Evolutionary conservation across 345 rosid genomes (phyloP).

Genomic region (Hibiscus syriacus): DNA sequence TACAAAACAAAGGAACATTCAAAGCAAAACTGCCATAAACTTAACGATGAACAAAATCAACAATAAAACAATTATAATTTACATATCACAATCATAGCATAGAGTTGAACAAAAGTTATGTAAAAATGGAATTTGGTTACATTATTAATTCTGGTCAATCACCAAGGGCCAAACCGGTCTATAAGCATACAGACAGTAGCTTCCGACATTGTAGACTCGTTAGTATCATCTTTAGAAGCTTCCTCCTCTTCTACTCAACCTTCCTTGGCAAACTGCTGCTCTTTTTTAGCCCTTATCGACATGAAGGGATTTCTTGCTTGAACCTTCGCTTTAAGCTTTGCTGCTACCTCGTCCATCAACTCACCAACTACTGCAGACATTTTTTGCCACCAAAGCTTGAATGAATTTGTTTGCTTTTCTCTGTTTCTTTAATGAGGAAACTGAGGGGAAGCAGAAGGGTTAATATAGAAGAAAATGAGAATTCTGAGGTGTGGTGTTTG

Average conservation of each 20-base stretch:
- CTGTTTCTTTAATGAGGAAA: neutral
- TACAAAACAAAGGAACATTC: no score
- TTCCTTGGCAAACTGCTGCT: constrained; percentile 5
- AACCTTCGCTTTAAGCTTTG: constrained; percentile 46
- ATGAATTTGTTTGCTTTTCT: neutral
- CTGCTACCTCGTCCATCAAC: constrained; percentile 45
- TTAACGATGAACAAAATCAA: neutral
- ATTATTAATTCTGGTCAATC: constrained; percentile 3
- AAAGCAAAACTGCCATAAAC: neutral
- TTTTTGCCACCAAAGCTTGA: neutral
- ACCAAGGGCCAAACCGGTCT: constrained; percentile 79
- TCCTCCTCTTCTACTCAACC: constrained; percentile 22
- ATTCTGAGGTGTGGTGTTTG: neutral
- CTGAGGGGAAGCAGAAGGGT: neutral
- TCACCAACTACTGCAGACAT: constrained; percentile 50
- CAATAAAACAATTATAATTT: neutral
- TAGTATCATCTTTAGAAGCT: constrained; percentile 14
- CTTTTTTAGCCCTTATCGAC: constrained; percentile 14
- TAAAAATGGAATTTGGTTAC: neutral
- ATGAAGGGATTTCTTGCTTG: constrained; percentile 25
- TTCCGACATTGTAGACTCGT: constrained; percentile 41
- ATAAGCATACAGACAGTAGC: constrained; percentile 59
- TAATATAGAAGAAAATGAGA: constrained; percentile 2
- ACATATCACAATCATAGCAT: neutral
- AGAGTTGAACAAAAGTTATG: no score